These are phyloP conservation scores for Starmerella scarabaei DNA, from an alignment of 805 yeast species.

Conservation along the genomic window DNA sequence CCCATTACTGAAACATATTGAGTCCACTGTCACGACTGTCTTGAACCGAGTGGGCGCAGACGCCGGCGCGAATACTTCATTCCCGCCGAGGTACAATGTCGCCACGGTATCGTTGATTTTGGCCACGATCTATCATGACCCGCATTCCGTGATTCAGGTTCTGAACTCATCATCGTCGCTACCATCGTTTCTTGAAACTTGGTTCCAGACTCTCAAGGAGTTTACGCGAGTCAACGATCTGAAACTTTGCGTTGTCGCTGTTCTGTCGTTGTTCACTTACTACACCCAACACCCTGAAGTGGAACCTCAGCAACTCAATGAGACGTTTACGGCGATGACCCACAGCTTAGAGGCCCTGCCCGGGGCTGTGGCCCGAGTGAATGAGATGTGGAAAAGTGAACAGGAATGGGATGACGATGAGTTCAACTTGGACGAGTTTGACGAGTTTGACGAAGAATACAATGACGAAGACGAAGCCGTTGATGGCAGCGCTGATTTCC, in stretches of 20 bases:
- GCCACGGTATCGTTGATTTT: constrained; percentile 49
- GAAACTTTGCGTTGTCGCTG: constrained; percentile 59
- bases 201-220: constrained; percentile 49
- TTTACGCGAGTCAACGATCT: constrained; percentile 67
- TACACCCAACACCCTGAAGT: constrained; percentile 27
- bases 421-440: constrained; percentile 22
- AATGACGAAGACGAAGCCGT: constrained; percentile 24
- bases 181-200: constrained; percentile 42
- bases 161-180: constrained; percentile 37
- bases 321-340: constrained; percentile 41
- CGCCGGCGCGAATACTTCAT: constrained; percentile 3
- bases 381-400: constrained; percentile 48
- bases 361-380: constrained; percentile 51
- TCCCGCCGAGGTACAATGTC: constrained; percentile 33
- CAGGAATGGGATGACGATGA: constrained; percentile 29
- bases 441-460: constrained; percentile 21
- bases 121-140: constrained; percentile 50
- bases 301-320: constrained; percentile 26
- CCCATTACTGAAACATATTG: constrained; percentile 11
- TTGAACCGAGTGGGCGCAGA: constrained; percentile 12
- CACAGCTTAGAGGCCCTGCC: constrained; percentile 51
- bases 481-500: constrained; percentile 10
- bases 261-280: constrained; percentile 37
- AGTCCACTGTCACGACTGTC: constrained; percentile 8
- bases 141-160: constrained; percentile 38